Evolutionary conservation across 768 basidiomycete genomes (phyloP).

Genomic region (Phallus indusiatus): DNA sequence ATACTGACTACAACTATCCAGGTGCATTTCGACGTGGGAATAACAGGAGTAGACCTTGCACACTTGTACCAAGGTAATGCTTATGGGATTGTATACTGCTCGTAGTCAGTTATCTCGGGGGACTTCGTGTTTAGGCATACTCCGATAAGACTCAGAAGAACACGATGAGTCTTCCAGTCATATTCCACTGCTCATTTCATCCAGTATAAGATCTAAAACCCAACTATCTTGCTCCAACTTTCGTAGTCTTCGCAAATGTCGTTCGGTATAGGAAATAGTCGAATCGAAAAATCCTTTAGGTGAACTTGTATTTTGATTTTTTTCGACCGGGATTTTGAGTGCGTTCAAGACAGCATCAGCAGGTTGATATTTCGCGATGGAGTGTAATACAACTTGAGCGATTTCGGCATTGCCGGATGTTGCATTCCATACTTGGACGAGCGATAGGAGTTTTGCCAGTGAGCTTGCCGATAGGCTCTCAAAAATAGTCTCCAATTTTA

Average conservation of each 20-base stretch:
- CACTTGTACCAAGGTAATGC: too few relatives aligned
- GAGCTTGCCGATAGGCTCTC: conserved; percentile 61
- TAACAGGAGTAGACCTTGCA: too few relatives aligned
- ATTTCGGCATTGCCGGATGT: conserved; percentile 77
- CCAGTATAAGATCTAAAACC: conserved; percentile 81
- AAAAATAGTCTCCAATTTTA: conserved; percentile 75
- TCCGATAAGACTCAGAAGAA: too few relatives aligned
- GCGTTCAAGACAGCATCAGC: conserved; percentile 55
- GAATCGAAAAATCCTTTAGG: conserved; percentile 76
- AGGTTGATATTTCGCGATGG: conserved; percentile 66
- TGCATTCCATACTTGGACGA: conserved; percentile 92
- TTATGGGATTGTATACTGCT: too few relatives aligned
- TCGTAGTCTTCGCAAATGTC: conserved; percentile 81
- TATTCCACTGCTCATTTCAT: conserved; percentile 58
- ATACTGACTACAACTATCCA: too few relatives aligned
- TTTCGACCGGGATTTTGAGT: conserved; percentile 33
- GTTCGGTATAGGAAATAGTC: conserved; percentile 88
- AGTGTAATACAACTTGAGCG: conserved; percentile 77
- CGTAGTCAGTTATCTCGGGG: too few relatives aligned
- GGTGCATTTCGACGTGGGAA: too few relatives aligned
- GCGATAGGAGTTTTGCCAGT: conserved; percentile 70
- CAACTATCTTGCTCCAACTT: conserved; percentile 91
- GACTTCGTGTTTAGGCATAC: too few relatives aligned
- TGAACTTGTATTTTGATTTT: conserved; percentile 22
- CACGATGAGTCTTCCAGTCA: too few relatives aligned